Percentiles rank a stretch among this genome's conserved stretches.
Conservation (phyloP, 2,329 filamentous ascomycete species). For the Kalmusia sp. region DNA sequence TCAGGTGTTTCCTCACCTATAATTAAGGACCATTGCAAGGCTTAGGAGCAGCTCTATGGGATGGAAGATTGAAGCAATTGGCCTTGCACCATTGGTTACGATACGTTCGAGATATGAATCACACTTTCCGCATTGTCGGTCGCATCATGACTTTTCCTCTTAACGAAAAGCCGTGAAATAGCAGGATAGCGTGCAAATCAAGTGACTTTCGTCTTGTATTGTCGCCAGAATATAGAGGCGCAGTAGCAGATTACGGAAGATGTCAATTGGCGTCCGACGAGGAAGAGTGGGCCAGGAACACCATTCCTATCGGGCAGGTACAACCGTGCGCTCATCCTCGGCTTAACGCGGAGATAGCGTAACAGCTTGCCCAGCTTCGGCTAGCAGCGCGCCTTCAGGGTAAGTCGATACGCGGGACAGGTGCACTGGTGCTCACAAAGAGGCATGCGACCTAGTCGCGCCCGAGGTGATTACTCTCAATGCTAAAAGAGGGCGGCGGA, state of each 20-base stretch:
- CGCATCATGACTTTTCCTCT: too few relatives aligned
- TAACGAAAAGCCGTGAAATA: too few relatives aligned
- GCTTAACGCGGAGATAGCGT: slow-evolving; percentile 17
- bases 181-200: too few relatives aligned
- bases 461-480: slow-evolving; percentile 11
- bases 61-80: too few relatives aligned
- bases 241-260: too few relatives aligned
- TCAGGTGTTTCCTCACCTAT: neutral
- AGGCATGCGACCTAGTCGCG: slow-evolving; percentile 11
- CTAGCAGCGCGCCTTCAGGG: neutral
- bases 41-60: too few relatives aligned
- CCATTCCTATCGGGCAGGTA: slow-evolving; percentile 19
- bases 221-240: too few relatives aligned
- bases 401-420: neutral
- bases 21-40: too few relatives aligned
- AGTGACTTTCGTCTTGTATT: too few relatives aligned
- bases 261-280: neutral
- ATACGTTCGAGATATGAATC: too few relatives aligned
- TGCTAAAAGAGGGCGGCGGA: neutral
- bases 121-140: too few relatives aligned
- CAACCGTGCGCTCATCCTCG: slow-evolving; percentile 21
- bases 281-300: neutral
- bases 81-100: too few relatives aligned
- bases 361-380: neutral
- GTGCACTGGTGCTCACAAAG: slow-evolving; percentile 8